Percentiles rank a stretch among this genome's conserved stretches.
phyloP scores from a whole-genome alignment of 495 filamentous ascomycete species.

The Penicillium tannophilum region DNA sequence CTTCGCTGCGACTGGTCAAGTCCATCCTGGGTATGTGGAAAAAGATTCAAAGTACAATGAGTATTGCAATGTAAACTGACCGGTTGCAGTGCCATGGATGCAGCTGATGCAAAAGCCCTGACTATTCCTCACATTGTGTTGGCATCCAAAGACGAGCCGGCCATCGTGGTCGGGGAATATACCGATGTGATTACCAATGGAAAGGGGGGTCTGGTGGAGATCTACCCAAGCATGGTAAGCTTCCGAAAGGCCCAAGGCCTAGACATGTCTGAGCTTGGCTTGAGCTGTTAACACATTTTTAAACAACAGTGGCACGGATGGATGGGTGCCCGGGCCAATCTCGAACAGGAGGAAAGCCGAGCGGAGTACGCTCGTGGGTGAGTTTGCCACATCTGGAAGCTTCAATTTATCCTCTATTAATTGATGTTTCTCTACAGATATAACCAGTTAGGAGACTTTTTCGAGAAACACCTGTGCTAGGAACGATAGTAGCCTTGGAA shows the following conservation, averaged over 20 bases:
- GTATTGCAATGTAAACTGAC: neutral
- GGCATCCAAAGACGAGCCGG: constrained; percentile 56
- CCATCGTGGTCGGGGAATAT: constrained; percentile 42
- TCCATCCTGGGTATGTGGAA: constrained; percentile 48
- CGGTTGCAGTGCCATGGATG: constrained; percentile 35
- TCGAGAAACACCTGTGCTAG: constrained; percentile 38
- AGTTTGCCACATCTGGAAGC: constrained; percentile 15
- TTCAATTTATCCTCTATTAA: neutral
- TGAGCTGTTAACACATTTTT: neutral
- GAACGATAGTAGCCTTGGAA: neutral
- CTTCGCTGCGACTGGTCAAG: constrained; percentile 52
- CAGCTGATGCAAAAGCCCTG: constrained; percentile 45
- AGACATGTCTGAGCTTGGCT: neutral
- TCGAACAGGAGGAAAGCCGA: constrained; percentile 49
- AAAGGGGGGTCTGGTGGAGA: constrained; percentile 47
- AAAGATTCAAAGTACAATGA: neutral
- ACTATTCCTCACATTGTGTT: constrained; percentile 56
- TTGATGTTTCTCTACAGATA: constrained; percentile 27
- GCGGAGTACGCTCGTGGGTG: constrained; percentile 57
- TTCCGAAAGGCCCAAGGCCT: too few species aligned
- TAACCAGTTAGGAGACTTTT: constrained; percentile 46
- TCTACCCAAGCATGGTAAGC: constrained; percentile 45
- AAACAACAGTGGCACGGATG: constrained; percentile 52
- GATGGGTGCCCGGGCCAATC: constrained; percentile 62
- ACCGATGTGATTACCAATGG: constrained; percentile 37